Conservation (phyloP, 1,284 basidiomycete species). For the Cystobasidium sp. region DNA sequence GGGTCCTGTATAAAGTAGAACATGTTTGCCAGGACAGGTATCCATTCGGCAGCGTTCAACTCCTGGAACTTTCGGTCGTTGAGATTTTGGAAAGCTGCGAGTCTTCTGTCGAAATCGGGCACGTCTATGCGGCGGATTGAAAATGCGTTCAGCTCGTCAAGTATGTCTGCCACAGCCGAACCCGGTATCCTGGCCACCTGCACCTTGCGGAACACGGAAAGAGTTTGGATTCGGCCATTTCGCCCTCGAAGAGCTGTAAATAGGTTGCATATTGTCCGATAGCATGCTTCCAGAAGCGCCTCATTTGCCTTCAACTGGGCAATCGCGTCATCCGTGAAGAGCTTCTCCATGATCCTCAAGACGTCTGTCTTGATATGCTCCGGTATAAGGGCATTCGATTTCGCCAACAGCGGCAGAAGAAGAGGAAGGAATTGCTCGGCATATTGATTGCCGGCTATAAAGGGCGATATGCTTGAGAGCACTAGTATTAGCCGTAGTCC, state of each 20-base stretch:
- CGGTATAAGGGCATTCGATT: conserved; percentile 73
- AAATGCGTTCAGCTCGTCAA: conserved; percentile 82
- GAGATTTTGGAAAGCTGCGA: conserved; percentile 75
- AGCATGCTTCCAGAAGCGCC: conserved; percentile 62
- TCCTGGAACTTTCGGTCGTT: conserved; percentile 67
- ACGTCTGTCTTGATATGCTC: conserved; percentile 88
- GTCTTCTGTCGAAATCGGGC: conserved; percentile 86
- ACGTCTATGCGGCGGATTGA: conserved; percentile 82
- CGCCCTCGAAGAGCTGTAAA: conserved; percentile 76
- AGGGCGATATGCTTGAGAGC: conserved; percentile 77
- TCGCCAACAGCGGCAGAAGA: conserved; percentile 80
- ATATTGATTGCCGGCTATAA: conserved; percentile 72
- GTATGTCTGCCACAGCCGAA: conserved; percentile 61
- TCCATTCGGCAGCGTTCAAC: conserved; percentile 71
- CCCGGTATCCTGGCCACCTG: conserved; percentile 57
- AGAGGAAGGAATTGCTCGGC: conserved; percentile 75
- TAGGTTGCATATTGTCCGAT: conserved; percentile 67
- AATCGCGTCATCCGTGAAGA: conserved; percentile 67
- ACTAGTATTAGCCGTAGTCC: conserved; percentile 81
- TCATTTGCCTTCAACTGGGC: conserved; percentile 53
- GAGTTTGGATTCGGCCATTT: conserved; percentile 69
- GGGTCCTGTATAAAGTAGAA: conserved; percentile 87
- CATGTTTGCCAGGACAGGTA: conserved; percentile 81
- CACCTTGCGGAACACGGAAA: conserved; percentile 66
- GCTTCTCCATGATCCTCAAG: conserved; percentile 74